Base-by-base conservation (phyloP, 805 yeast genomes). In the Saccharomyces jurei region DNA sequence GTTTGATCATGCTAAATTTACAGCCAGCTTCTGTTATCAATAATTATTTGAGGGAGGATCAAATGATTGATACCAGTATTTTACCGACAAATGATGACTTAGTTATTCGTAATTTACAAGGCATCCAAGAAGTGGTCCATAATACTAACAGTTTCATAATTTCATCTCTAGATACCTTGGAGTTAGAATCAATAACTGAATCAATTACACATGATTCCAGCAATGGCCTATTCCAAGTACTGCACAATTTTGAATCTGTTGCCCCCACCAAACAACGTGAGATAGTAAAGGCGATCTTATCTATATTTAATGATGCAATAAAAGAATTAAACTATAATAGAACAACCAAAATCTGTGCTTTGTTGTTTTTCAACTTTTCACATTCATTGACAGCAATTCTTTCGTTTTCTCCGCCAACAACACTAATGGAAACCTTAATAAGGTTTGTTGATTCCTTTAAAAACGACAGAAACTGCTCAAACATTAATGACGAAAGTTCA, bases 161-260 rank as follows among this genome's bases (percentile, higher is more conserved):
- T 8, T 58, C 57, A 4, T 55, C 66, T 3, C 50, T 69, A 10
- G 61, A 62, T 31, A 57, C 63, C 1, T 52, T 68, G n/a, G 71
- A 68, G 31, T 52, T 65, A 10, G 71, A 67, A 47, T 60, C 67
- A 0, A 59, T 76, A 11, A 52, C 65, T 32, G 77, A 73, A 41
- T 71, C 74, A 9, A 74, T 78, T 55, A 77, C 78, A 10, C 77
- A 78, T 17, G 84, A 81, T 54, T 76, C 78, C 49, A 82, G 79
- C 55, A 80, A 88, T 8, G 74, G 79, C 50, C 64, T 86, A 66
- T 53, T 75, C 57, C 74, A 78, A 61, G 69, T 86, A 70, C 54
- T 87, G 56, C 62, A 67, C 54, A 60, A 76, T 65, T 71, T 86
- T 71, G 69, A 71, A 17, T 68, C 68, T 56, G 63, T 81, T 69